A percentile compares a stretch with the other conserved stretches of the same genome.
These are phyloP conservation scores for Isabelozyma heimii DNA, from an alignment of 805 yeast genomes.

Conservation along the genomic window DNA sequence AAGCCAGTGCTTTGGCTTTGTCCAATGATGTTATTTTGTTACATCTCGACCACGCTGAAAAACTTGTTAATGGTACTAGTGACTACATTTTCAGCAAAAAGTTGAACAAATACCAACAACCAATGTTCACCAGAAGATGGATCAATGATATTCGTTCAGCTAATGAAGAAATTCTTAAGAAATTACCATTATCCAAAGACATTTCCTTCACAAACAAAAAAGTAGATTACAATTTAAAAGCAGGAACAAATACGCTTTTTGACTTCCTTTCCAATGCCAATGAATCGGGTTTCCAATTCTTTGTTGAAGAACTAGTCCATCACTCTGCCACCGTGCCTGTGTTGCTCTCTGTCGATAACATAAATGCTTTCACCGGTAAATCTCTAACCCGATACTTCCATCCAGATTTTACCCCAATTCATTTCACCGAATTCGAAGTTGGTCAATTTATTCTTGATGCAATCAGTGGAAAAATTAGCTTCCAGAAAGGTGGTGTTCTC, in stretches of 20 bases:
- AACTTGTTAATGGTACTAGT: constrained; percentile 66
- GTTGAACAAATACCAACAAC: constrained; percentile 62
- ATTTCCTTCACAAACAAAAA: constrained; percentile 30
- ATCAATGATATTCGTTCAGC: constrained; percentile 44
- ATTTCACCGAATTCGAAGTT: constrained; percentile 61
- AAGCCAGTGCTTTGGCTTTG: constrained; percentile 57
- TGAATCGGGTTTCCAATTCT: constrained; percentile 49
- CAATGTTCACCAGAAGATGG: constrained; percentile 67
- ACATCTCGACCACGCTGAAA: constrained; percentile 61
- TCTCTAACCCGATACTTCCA: constrained; percentile 62
- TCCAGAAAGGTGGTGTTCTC: constrained; percentile 63
- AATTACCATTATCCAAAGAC: constrained; percentile 34
- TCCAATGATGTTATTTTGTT: constrained; percentile 45
- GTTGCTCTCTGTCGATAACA: constrained; percentile 68
- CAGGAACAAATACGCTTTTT: constrained; percentile 33
- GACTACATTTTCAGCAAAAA: constrained; percentile 60
- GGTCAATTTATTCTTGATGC: constrained; percentile 55
- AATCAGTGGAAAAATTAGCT: constrained; percentile 50
- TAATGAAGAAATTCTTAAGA: constrained; percentile 31
- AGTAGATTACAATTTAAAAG: constrained; percentile 28
- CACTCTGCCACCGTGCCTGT: constrained; percentile 54
- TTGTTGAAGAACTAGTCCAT: constrained; percentile 52
- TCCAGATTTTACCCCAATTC: constrained; percentile 52
- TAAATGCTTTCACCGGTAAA: constrained; percentile 57
- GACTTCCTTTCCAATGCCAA: constrained; percentile 43